phyloP scores from a whole-genome alignment of 345 rosid genomes.

The Murraya koenigii region DNA sequence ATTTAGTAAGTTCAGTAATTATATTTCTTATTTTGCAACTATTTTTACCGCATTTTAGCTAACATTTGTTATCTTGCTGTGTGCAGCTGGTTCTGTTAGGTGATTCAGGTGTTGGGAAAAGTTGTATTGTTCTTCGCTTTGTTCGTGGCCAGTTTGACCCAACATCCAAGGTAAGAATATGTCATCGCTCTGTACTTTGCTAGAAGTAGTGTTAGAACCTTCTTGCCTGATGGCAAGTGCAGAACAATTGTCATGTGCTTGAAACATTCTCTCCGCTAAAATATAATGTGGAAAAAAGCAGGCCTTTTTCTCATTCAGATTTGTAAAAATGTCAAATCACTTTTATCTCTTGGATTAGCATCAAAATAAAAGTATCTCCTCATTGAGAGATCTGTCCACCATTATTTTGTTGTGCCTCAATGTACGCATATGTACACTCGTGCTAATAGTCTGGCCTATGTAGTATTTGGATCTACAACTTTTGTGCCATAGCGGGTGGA shows the following conservation, averaged over 20 bases:
- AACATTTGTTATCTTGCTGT: constrained; percentile 21
- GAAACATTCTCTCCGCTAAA: not conserved
- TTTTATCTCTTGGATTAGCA: not conserved
- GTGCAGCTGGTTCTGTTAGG: constrained; percentile 87
- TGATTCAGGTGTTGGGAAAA: constrained; percentile 98
- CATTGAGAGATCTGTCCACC: not conserved
- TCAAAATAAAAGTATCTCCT: not conserved
- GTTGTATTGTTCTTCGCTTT: constrained; percentile 97
- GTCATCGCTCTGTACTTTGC: not conserved
- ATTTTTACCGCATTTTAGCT: not conserved
- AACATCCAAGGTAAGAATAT: constrained; percentile 67
- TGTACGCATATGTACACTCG: not conserved
- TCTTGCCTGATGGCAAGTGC: not conserved
- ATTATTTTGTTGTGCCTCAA: not conserved
- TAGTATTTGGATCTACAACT: not conserved
- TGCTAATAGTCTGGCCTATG: not conserved
- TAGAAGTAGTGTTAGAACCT: not conserved
- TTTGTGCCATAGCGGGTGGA: not conserved
- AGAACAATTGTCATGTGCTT: not conserved
- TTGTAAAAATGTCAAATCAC: not conserved
- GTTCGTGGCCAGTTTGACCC: constrained; percentile 99
- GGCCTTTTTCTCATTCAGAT: not conserved
- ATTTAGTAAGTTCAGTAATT: not conserved
- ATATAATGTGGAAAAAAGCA: not conserved
- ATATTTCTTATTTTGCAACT: not conserved